Evolutionary conservation across 108 stramenopile species (phyloP).

Genomic region (Pseudonitzschia pungens): DNA sequence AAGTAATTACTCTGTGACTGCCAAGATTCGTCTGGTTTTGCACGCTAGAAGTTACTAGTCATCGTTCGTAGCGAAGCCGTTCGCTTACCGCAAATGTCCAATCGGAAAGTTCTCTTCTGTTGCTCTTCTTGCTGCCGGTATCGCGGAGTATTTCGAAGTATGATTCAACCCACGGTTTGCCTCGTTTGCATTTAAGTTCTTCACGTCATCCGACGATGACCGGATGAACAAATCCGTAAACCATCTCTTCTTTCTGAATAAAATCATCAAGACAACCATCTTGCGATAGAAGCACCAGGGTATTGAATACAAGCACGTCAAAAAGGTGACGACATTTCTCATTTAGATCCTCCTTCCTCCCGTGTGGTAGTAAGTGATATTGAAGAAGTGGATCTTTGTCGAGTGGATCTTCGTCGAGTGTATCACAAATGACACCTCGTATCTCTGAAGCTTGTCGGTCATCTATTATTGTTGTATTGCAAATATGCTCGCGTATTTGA

Average conservation of each 20-base stretch:
- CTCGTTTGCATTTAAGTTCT: slow-evolving; percentile 55
- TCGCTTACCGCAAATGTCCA: slow-evolving; percentile 45
- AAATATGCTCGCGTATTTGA: slow-evolving; percentile 55
- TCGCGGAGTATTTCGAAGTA: slow-evolving; percentile 37
- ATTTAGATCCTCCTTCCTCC: neutral
- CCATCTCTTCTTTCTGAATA: slow-evolving; percentile 45
- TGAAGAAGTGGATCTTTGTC: slow-evolving; percentile 37
- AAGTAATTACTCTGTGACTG: slow-evolving; percentile 17
- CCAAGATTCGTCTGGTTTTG: slow-evolving; percentile 48
- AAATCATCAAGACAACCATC: slow-evolving; percentile 38
- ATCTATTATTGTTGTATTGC: slow-evolving; percentile 40
- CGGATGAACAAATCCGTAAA: slow-evolving; percentile 60
- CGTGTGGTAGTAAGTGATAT: slow-evolving; percentile 29
- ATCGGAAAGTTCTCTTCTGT: slow-evolving; percentile 41
- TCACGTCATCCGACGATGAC: slow-evolving; percentile 50
- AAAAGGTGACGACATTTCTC: slow-evolving; percentile 55
- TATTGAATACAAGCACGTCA: slow-evolving; percentile 52
- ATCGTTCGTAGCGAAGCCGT: slow-evolving; percentile 42
- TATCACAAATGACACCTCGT: slow-evolving; percentile 41
- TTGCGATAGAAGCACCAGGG: slow-evolving; percentile 45
- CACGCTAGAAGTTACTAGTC: slow-evolving; percentile 62
- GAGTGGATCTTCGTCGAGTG: slow-evolving; percentile 25
- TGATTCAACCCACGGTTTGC: slow-evolving; percentile 56
- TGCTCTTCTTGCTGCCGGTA: slow-evolving; percentile 26
- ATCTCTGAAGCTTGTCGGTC: slow-evolving; percentile 35